phyloP scores from a whole-genome alignment of 331 rosid species.

The Acacia pycnantha region DNA sequence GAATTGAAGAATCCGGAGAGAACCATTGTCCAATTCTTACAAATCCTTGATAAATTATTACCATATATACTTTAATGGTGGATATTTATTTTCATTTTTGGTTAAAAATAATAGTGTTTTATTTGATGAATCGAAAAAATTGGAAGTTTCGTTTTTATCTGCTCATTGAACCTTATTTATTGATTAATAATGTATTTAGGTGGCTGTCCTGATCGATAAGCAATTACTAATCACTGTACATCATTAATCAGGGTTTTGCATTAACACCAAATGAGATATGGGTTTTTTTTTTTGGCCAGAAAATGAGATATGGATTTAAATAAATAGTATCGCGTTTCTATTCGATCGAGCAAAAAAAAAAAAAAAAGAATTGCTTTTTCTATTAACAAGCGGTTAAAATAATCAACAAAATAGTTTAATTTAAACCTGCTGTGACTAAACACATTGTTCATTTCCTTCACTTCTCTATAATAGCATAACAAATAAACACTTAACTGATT shows the following conservation, averaged over 20 bases:
- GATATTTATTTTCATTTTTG: neutral
- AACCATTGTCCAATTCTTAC: neutral
- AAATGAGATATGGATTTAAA: too few species aligned
- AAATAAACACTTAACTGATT: too few species aligned
- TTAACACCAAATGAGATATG: neutral
- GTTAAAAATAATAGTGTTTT: neutral
- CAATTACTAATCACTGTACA: too few species aligned
- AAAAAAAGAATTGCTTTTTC: neutral
- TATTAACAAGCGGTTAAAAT: too few species aligned
- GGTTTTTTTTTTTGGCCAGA: neutral
- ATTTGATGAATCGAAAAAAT: neutral
- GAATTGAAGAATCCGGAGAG: neutral
- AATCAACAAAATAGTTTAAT: too few species aligned
- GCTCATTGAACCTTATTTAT: neutral
- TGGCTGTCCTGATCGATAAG: neutral
- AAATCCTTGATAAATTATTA: too few species aligned
- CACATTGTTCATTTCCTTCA: neutral
- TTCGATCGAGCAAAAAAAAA: too few species aligned
- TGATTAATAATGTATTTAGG: neutral
- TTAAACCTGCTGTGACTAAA: neutral
- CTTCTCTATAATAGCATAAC: neutral
- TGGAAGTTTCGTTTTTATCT: too few species aligned
- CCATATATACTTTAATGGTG: neutral
- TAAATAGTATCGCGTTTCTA: too few species aligned
- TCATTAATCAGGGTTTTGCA: neutral